Conservation (phyloP, 768 basidiomycete species). For the Suillus paluster region DNA sequence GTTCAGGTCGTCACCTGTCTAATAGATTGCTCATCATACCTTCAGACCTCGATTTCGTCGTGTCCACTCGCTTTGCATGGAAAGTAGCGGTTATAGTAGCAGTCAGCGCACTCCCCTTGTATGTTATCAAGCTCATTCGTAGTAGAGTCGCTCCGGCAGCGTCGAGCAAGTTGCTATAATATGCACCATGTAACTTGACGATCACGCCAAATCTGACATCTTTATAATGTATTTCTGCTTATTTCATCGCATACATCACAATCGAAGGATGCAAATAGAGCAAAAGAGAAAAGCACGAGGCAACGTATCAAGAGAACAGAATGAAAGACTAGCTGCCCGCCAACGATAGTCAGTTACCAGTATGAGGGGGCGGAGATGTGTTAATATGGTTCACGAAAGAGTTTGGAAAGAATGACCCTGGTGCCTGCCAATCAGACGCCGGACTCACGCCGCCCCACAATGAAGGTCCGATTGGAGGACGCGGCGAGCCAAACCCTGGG, state of each 20-base stretch:
- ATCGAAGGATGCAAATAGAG: slow-evolving; percentile 29
- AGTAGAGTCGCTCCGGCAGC: slow-evolving; percentile 89
- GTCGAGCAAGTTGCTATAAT: slow-evolving; percentile 86
- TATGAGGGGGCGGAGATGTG: slow-evolving; percentile 51
- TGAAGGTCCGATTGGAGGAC: slow-evolving; percentile 40
- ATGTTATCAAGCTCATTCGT: slow-evolving; percentile 86
- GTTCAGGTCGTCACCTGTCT: background rate
- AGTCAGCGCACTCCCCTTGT: slow-evolving; percentile 90
- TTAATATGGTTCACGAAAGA: slow-evolving; percentile 53
- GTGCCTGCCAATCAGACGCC: slow-evolving; percentile 55
- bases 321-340: slow-evolving; percentile 7
- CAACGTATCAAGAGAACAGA: slow-evolving; percentile 19
- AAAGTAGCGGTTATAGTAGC: slow-evolving; percentile 96
- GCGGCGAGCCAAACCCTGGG: slow-evolving; percentile 40
- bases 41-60: slow-evolving; percentile 89
- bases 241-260: slow-evolving; percentile 26
- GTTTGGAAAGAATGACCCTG: slow-evolving; percentile 49
- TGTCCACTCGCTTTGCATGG: slow-evolving; percentile 87
- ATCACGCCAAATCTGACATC: slow-evolving; percentile 27
- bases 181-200: slow-evolving; percentile 14
- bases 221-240: slow-evolving; percentile 43
- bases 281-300: slow-evolving; percentile 18
- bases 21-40: slow-evolving; percentile 10
- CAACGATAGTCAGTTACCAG: slow-evolving; percentile 34
- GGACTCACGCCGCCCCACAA: slow-evolving; percentile 48